Evolutionary conservation across 164 flowering plant species (phyloP), one percentile per base, ranked within the genome.

Genomic region (Magnolia sinica): DNA sequence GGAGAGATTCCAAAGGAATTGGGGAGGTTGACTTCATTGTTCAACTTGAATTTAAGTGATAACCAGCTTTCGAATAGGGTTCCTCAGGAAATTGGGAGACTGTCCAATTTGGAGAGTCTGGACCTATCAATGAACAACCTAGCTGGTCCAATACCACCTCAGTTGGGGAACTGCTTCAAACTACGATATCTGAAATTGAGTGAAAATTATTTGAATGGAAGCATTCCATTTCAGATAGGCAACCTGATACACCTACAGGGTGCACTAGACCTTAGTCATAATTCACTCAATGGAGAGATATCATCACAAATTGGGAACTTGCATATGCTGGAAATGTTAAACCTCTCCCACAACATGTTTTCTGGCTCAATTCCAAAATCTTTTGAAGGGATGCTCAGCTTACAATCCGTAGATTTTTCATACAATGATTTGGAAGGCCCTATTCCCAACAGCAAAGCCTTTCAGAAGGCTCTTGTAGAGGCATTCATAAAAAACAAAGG

Each of bases 251-350:
- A 20, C 0, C 37, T 90, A 77, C 87, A 83, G 79, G 27, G 13
- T 50, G 11, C 77, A 61, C 70, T 91, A 64, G 93, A 91, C 68
- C 85, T 90, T 7, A 90, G 93, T 81, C 71, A 81, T 77, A 91
- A 91, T 74, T 82, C 77, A 1, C 78, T 91, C 11, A 77, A 86
- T 6, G 92, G 93, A 65, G 1, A 70, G 10, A 86, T 91, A 2
- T 91, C 93, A 14, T 64, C 61, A n/a, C 73, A 74, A 59, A 70
- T 91, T 3, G 81, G 45, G 0, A 87, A 83, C 78, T 85, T 91
- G n/a, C 64, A 37, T 20, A 14, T 8, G 59, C 45, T 29, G 27
- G 68, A 74, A 64, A 66, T 4, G 4, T 49, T 73, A 19, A 73
- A 73, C 59, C 75, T 73, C 65, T 73, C 75, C 51, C 68, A 58